phyloP scores from a whole-genome alignment of 1,284 basidiomycete genomes.

The Paramarasmius palmivorus region DNA sequence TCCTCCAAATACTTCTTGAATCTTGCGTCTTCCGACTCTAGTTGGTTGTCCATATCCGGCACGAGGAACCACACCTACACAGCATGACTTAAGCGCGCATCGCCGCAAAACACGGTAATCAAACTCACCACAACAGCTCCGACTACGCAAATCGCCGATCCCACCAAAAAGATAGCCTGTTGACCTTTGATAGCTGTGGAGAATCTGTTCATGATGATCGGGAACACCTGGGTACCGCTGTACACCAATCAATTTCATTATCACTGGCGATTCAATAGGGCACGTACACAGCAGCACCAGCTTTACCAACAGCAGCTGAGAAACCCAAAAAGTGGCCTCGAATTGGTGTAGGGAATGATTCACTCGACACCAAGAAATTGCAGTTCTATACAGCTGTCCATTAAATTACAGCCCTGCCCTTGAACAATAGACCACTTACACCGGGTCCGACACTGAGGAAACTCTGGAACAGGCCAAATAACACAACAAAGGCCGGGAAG shows the following conservation, averaged over 20 bases:
- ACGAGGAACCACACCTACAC: constrained; percentile 3
- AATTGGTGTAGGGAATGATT: constrained; percentile 9
- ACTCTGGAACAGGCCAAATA: constrained; percentile 7
- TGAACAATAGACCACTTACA: neutral
- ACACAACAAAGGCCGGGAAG: constrained; percentile 7
- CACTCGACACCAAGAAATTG: constrained; percentile 5
- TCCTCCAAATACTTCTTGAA: constrained; percentile 3
- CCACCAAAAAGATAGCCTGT: constrained; percentile 6
- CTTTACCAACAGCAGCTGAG: constrained; percentile 4
- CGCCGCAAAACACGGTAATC: neutral
- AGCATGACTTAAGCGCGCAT: neutral
- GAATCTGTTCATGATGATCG: constrained; percentile 3
- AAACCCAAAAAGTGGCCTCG: constrained; percentile 7
- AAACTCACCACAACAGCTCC: neutral
- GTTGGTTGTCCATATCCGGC: constrained; percentile 6
- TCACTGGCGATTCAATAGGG: neutral
- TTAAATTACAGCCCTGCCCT: neutral
- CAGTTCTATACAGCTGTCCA: no score
- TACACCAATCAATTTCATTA: neutral
- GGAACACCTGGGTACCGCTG: constrained; percentile 6
- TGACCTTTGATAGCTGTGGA: neutral
- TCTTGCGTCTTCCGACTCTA: neutral
- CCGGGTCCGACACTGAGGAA: constrained; percentile 6
- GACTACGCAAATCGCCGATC: constrained; percentile 2
- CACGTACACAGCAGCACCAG: constrained; percentile 2